phyloP scores from a whole-genome alignment of 1,284 basidiomycete genomes.

The Rhodotorula mucilaginosa region DNA sequence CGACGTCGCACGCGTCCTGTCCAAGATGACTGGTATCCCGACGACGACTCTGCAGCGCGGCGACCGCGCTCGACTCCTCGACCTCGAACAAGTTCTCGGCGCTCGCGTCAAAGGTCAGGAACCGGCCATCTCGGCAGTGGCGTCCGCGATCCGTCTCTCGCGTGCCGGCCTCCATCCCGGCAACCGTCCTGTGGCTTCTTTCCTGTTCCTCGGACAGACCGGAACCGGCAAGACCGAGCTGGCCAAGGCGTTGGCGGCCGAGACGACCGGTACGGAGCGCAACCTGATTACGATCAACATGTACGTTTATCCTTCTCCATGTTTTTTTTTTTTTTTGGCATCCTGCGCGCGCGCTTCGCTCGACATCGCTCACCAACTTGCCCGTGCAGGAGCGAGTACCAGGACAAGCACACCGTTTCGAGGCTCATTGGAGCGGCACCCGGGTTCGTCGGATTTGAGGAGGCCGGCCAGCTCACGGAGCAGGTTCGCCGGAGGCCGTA shows the following conservation, averaged over 20 bases:
- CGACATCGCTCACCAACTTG: neutral
- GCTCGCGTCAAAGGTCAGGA: constrained; percentile 83
- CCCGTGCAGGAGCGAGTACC: constrained; percentile 56
- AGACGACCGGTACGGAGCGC: constrained; percentile 31
- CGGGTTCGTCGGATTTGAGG: constrained; percentile 47
- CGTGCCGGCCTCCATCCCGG: constrained; percentile 84
- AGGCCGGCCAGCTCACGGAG: constrained; percentile 72
- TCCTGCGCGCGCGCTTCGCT: constrained; percentile 51
- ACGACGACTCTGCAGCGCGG: constrained; percentile 84
- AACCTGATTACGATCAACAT: constrained; percentile 78
- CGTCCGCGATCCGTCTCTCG: constrained; percentile 84
- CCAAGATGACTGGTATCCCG: constrained; percentile 81
- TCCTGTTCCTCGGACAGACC: constrained; percentile 84
- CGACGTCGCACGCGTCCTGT: constrained; percentile 75
- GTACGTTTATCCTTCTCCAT: too few species aligned
- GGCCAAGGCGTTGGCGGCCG: constrained; percentile 71
- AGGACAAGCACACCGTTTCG: constrained; percentile 73
- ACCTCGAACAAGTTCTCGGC: constrained; percentile 78
- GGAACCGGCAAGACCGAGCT: constrained; percentile 77
- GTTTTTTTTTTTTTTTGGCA: too few species aligned
- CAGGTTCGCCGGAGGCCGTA: constrained; percentile 54
- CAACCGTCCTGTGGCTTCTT: constrained; percentile 82
- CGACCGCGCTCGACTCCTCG: constrained; percentile 83
- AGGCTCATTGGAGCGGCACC: constrained; percentile 82
- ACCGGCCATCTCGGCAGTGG: constrained; percentile 72